A percentile compares a stretch with the other conserved stretches of the same genome.
Conservation (phyloP, 139 green algal species). For the Marvania coccoides region DNA sequence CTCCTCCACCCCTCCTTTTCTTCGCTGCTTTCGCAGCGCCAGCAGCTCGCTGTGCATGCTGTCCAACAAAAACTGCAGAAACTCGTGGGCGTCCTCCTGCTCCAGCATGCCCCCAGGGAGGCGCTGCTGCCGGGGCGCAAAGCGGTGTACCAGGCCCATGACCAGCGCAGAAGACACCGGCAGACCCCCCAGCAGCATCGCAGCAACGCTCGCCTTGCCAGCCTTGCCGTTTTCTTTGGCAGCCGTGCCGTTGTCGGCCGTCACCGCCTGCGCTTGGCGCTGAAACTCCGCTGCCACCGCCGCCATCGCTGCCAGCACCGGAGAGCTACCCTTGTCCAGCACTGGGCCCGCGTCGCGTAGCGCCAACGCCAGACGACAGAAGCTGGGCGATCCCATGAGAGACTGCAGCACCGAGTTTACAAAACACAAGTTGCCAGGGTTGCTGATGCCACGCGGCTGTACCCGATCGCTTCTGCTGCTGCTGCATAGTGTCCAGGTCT, state of each 20-base stretch:
- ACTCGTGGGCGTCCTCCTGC: slow-evolving; percentile 82
- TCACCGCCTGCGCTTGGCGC: neutral
- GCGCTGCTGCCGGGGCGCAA: slow-evolving; percentile 33
- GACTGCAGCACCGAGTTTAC: slow-evolving; percentile 69
- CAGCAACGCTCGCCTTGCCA: neutral
- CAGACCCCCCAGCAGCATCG: slow-evolving; percentile 31
- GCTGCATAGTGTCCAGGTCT: neutral
- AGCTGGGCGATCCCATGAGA: slow-evolving; percentile 53
- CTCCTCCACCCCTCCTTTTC: neutral
- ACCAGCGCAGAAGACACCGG: slow-evolving; percentile 56
- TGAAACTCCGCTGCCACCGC: slow-evolving; percentile 43
- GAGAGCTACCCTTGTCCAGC: slow-evolving; percentile 27
- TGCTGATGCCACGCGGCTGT: slow-evolving; percentile 56
- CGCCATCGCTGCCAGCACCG: slow-evolving; percentile 48
- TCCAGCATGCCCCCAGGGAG: slow-evolving; percentile 23
- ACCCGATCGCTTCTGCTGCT: neutral
- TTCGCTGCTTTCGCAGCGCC: slow-evolving; percentile 1
- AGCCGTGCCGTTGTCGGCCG: neutral
- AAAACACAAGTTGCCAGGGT: slow-evolving; percentile 81
- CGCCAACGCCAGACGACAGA: slow-evolving; percentile 47
- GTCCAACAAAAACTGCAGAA: slow-evolving; percentile 68
- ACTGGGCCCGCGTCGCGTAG: slow-evolving; percentile 30
- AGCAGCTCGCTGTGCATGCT: slow-evolving; percentile 60
- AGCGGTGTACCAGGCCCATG: slow-evolving; percentile 40
- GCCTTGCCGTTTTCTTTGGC: neutral